Conservation (phyloP, 83 land plant species). For the Picea engelmannii region DNA sequence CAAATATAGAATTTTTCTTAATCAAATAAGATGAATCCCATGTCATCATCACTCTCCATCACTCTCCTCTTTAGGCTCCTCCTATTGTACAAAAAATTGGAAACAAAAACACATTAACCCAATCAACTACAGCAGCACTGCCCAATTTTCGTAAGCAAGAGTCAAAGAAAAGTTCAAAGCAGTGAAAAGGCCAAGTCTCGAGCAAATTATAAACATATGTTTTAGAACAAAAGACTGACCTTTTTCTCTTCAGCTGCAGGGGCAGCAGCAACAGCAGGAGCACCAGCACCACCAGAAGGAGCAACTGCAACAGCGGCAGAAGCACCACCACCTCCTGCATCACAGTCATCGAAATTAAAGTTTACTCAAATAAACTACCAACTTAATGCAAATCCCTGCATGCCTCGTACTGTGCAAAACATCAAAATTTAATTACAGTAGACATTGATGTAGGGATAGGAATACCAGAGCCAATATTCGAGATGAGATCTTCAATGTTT, state of each 20-base stretch:
- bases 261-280: constrained; percentile 28
- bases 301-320: constrained; percentile 27
- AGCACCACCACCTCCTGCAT: constrained; percentile 35
- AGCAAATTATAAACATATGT: neutral
- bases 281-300: constrained; percentile 21
- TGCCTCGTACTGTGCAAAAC: too few species aligned
- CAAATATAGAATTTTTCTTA: constrained; percentile 15
- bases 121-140: neutral
- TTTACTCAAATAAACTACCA: too few species aligned
- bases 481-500: constrained; percentile 70
- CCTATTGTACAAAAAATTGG: constrained; percentile 22
- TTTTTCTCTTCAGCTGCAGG: constrained; percentile 14
- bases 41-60: constrained; percentile 77
- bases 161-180: neutral
- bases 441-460: neutral
- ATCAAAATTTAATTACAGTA: neutral
- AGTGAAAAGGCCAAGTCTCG: neutral
- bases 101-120: too few species aligned
- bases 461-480: constrained; percentile 66
- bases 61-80: constrained; percentile 78
- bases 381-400: too few species aligned
- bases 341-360: neutral
- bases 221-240: too few species aligned
- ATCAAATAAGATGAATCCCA: constrained; percentile 76
- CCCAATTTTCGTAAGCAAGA: neutral